Conservation (phyloP, 768 basidiomycete genomes). For the Kwoniella shandongensis region DNA sequence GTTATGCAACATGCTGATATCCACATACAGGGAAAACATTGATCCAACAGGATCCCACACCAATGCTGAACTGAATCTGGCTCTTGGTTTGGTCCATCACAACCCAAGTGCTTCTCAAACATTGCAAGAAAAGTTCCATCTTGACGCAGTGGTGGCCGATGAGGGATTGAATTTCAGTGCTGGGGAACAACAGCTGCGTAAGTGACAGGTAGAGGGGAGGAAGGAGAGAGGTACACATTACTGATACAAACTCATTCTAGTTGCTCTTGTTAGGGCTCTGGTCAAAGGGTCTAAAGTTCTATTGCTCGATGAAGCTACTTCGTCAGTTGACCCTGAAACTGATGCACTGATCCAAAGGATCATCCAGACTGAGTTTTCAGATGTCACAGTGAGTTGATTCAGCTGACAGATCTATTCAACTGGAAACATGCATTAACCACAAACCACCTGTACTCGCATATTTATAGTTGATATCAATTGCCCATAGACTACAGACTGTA, state of each 20-base stretch:
- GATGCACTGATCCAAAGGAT: constrained; percentile 65
- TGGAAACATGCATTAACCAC: not conserved
- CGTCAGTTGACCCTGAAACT: constrained; percentile 60
- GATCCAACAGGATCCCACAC: constrained; percentile 62
- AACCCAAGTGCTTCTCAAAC: constrained; percentile 51
- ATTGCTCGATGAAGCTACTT: constrained; percentile 60
- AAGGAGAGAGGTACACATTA: not conserved
- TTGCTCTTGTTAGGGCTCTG: constrained; percentile 64
- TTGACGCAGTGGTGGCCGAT: constrained; percentile 64
- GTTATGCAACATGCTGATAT: not conserved
- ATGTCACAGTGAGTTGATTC: constrained; percentile 23
- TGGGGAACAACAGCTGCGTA: constrained; percentile 64
- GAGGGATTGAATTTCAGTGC: constrained; percentile 68
- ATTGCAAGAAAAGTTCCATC: constrained; percentile 63
- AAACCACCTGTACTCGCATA: not conserved
- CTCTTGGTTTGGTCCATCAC: constrained; percentile 63
- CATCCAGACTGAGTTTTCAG: constrained; percentile 63
- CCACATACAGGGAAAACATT: constrained; percentile 54
- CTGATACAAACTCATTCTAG: constrained; percentile 17
- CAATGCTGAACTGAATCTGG: constrained; percentile 65
- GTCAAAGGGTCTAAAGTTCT: constrained; percentile 65
- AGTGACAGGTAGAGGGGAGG: constrained; percentile 3
- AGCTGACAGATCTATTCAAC: too few relatives aligned
- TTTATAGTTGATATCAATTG: constrained; percentile 34
- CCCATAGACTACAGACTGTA: constrained; percentile 44